Evolutionary conservation across 139 green algal genomes (phyloP).

Genomic region (Eudorina sp.): DNA sequence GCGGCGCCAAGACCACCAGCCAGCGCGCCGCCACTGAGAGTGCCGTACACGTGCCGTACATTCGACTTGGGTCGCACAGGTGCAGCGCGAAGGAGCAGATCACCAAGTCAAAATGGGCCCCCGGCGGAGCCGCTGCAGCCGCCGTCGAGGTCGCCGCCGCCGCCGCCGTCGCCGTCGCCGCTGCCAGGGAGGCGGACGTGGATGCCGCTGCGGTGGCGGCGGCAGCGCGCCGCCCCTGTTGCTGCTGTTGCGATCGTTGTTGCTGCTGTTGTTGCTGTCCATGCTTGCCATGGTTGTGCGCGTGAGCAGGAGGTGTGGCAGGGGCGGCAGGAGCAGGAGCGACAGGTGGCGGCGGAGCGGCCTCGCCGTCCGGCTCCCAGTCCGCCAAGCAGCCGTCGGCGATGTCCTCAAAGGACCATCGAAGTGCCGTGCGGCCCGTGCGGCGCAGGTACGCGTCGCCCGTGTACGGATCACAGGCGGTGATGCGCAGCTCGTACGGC

Average conservation of each 20-base stretch:
- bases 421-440: background rate
- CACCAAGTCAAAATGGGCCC: conserved; percentile 8
- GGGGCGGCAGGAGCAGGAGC: no score
- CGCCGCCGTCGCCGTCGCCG: background rate
- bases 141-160: background rate
- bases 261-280: no score
- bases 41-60: conserved; percentile 7
- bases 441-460: conserved; percentile 16
- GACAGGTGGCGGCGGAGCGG: background rate
- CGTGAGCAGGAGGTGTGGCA: no score
- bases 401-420: conserved; percentile 44
- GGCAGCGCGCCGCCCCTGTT: background rate
- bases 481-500: conserved; percentile 37
- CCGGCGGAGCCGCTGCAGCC: background rate
- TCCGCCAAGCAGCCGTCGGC: conserved; percentile 12
- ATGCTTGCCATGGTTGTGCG: no score
- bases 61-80: conserved; percentile 5
- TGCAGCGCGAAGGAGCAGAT: conserved; percentile 48
- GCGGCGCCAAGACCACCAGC: conserved; percentile 36
- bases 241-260: background rate
- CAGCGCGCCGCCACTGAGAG: conserved; percentile 16
- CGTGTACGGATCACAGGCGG: conserved; percentile 45
- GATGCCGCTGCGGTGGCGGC: background rate
- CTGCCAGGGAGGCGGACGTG: background rate
- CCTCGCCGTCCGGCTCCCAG: background rate